Evolutionary conservation across 768 basidiomycete genomes (phyloP), one percentile per base, ranked within the genome.

Genomic region (Calocybe gangraenosa): DNA sequence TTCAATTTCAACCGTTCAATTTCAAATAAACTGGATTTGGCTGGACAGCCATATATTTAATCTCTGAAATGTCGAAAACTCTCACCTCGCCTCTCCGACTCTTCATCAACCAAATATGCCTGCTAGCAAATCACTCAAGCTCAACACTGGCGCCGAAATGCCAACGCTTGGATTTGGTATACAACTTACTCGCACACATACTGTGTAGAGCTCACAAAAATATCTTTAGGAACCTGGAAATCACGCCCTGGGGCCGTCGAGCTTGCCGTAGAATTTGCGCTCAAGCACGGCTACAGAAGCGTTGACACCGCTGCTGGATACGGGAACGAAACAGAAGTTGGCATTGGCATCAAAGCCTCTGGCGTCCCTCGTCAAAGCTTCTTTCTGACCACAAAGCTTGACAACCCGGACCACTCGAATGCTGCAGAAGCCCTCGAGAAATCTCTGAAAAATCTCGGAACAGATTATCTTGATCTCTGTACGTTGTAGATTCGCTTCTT

Each of bases 401-500:
- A 76, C 58, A 83, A 82, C 63, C 63, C 68, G 38, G 77, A 83
- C 59, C 87, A 89, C 58, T 64, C 67, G 46, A 61, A 72, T 25
- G 75, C 79, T 7, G 73, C 70, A 34, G 74, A 75, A 41, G 81
- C 83, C n/a, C 70, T 95, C 21, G 73, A 84, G 48, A 64, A 65
- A 22, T 86, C 87, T n/a, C 74, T 94, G 46, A 66, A 71, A 54
- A 69, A 73, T 43, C 80, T 95, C 37, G 79, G 77, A 22, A 84
- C 82, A 1, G 70, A 79, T 39, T 93, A 93, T 60, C 69, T 93
- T 37, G 88, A 93, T 58, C 78, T 92, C 19, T 92, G 84, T 80
- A 58, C 56, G 70, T 64, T 38, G 7, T 15, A 9, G 20, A 33
- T 31, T 21, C 7, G 17, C 21, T 36, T 42, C 2, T 35, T 14